Base-by-base conservation (phyloP, 2,329 filamentous ascomycete genomes). In the Stemphylium beticola region DNA sequence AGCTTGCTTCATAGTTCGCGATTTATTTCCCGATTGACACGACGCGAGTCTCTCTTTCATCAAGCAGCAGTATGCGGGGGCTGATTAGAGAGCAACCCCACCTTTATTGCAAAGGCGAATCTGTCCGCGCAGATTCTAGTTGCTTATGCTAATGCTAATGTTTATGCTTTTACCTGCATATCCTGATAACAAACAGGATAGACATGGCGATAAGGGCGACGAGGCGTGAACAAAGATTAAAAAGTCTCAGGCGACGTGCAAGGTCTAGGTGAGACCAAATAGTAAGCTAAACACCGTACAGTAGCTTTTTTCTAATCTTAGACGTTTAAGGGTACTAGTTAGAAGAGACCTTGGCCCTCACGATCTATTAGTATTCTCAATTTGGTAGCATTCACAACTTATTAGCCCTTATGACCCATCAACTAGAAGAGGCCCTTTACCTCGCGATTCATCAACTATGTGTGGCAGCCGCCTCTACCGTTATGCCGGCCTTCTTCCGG, bases 171-270 rank as follows among this genome's bases (percentile, higher is more conserved):
- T 14, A 42, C 40, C 40, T 42, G 26, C n/a, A 42, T 20, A 42
- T 42, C n/a, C n/a, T 14, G 14, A 42, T 32, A 42, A 42, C n/a
- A 42, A 42, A 42, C 26, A 42, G 40, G 40, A 32, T 42, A 42
- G 26, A 42, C 26, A 42, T 42, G 6, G 24, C 24, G 40, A 42
- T 18, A 42, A 42, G n/a, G 24, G 39, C 14, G n/a, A 42, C 39
- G 12, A 42, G n/a, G 24, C 39, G 24, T 42, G 1, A 42, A 42
- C 24, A 42, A 42, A 42, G 40, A 42, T 20, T 31, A 32, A 42
- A 26, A 42, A 42, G 40, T 42, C 26, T 42, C 3, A 42, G 26
- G 26, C 40, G 15, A 42, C n/a, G n/a, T 42, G 26, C n/a, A 32
- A 2, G 9, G 40, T 32, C 40, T 42, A 32, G 40, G 26, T 14